These are phyloP conservation scores for Filobasidium uniguttulatum DNA, from an alignment of 1,284 basidiomycete species.

Conservation along the genomic window DNA sequence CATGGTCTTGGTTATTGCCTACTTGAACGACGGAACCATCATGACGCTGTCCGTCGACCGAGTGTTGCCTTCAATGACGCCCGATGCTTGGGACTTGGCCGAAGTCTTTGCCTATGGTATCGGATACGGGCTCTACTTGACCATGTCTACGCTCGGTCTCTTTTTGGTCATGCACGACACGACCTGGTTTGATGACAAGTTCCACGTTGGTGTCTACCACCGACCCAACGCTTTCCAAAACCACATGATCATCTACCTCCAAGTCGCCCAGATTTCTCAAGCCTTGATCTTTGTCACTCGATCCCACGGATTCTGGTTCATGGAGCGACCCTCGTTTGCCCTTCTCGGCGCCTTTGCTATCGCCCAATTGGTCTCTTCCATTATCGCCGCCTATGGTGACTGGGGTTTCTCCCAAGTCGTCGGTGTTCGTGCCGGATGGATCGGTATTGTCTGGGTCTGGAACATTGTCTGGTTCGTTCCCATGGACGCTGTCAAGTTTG, in stretches of 20 bases:
- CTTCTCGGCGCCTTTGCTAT: slow-evolving; percentile 80
- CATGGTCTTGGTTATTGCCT: slow-evolving; percentile 96
- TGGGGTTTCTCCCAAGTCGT: slow-evolving; percentile 78
- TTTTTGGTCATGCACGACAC: slow-evolving; percentile 77
- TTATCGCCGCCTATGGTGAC: slow-evolving; percentile 84
- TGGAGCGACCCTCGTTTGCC: slow-evolving; percentile 80
- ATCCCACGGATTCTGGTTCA: slow-evolving; percentile 94
- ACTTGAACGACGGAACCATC: slow-evolving; percentile 96
- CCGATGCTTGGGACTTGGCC: slow-evolving; percentile 87
- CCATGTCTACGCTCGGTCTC: slow-evolving; percentile 69
- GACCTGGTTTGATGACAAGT: slow-evolving; percentile 75
- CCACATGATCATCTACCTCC: slow-evolving; percentile 55
- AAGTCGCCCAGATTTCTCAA: slow-evolving; percentile 95
- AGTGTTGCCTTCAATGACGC: slow-evolving; percentile 78
- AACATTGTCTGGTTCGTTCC: slow-evolving; percentile 91
- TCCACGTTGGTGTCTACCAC: slow-evolving; percentile 49
- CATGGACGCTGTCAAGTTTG: slow-evolving; percentile 90
- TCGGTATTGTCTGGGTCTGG: slow-evolving; percentile 94
- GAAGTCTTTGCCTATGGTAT: slow-evolving; percentile 94
- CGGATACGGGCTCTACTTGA: slow-evolving; percentile 87
- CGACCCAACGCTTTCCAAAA: slow-evolving; percentile 37
- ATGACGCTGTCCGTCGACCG: slow-evolving; percentile 97
- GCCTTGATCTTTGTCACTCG: slow-evolving; percentile 94
- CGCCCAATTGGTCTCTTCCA: slow-evolving; percentile 84
- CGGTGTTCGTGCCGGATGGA: slow-evolving; percentile 76